A percentile compares a stretch with the other conserved stretches of the same genome.
These are phyloP conservation scores for Annulohypoxylon bovei DNA, from an alignment of 495 filamentous ascomycete genomes.

Conservation along the genomic window DNA sequence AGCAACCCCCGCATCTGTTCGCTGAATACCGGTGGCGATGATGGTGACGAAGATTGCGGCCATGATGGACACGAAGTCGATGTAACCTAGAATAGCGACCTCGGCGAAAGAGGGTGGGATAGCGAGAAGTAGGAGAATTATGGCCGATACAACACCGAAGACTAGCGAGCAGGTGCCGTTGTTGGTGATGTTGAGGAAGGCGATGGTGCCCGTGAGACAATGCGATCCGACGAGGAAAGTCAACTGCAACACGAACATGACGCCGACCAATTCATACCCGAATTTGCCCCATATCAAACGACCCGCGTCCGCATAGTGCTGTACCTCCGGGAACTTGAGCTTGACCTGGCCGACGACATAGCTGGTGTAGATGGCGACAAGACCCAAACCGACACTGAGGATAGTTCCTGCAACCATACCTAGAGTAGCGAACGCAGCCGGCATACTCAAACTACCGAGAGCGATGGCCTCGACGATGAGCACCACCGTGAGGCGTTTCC, in stretches of 20 bases:
- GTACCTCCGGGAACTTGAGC: constrained; percentile 72
- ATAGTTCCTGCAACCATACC: constrained; percentile 69
- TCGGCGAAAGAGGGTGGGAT: constrained; percentile 66
- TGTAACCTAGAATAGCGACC: constrained; percentile 69
- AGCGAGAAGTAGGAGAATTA: constrained; percentile 69
- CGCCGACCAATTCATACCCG: constrained; percentile 72
- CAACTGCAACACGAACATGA: constrained; percentile 72
- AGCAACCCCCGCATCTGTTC: constrained; percentile 49
- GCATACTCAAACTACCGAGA: constrained; percentile 73
- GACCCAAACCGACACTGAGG: constrained; percentile 67
- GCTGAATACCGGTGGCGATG: constrained; percentile 68
- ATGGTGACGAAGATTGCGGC: constrained; percentile 73
- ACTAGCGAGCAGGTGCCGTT: constrained; percentile 74
- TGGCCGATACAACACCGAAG: constrained; percentile 70
- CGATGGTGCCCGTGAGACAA: constrained; percentile 76
- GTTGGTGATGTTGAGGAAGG: constrained; percentile 71
- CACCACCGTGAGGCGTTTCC: constrained; percentile 63
- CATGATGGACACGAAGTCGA: constrained; percentile 72
- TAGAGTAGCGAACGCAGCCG: constrained; percentile 69
- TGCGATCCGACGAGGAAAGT: constrained; percentile 82
- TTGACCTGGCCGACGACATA: constrained; percentile 84
- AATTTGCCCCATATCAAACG: constrained; percentile 69
- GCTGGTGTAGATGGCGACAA: constrained; percentile 78
- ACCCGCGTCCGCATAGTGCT: constrained; percentile 77
- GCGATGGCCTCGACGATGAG: constrained; percentile 81